These are phyloP conservation scores for Blepharisma stoltei DNA, from an alignment of 73 alveolate genomes.

Conservation along the genomic window DNA sequence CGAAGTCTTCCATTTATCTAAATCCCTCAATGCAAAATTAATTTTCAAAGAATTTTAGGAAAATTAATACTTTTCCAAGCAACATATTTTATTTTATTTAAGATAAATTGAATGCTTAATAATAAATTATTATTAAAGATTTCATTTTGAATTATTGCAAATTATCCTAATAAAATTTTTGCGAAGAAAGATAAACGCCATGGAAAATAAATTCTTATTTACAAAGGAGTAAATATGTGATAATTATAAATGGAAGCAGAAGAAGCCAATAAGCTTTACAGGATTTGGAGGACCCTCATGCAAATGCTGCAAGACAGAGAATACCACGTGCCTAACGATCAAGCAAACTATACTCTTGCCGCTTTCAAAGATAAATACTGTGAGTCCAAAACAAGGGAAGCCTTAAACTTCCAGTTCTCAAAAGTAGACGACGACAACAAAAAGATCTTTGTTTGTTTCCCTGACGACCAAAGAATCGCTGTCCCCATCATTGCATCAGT, in stretches of 20 bases:
- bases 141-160: too few relatives aligned
- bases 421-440: conserved; percentile 29
- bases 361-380: conserved; percentile 38
- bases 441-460: conserved; percentile 54
- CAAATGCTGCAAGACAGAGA: conserved; percentile 85
- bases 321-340: conserved; percentile 47
- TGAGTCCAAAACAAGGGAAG: conserved; percentile 32
- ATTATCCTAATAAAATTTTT: too few relatives aligned
- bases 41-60: too few relatives aligned
- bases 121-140: too few relatives aligned
- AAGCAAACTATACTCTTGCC: conserved; percentile 35
- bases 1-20: conserved; percentile 6
- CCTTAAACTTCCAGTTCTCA: conserved; percentile 20
- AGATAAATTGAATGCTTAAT: too few relatives aligned
- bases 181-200: too few relatives aligned
- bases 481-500: conserved; percentile 36
- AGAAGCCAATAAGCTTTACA: conserved; percentile 57
- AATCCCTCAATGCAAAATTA: too few relatives aligned
- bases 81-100: too few relatives aligned
- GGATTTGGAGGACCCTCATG: conserved; percentile 73
- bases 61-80: too few relatives aligned
- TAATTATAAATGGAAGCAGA: conserved; percentile 35
- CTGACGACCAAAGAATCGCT: conserved; percentile 49
- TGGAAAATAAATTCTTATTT: too few relatives aligned
- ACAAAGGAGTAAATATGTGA: too few relatives aligned